Evolutionary conservation across 139 green algal species (phyloP), one percentile per base, ranked within the genome.

Genomic region (Gonium pectorale): DNA sequence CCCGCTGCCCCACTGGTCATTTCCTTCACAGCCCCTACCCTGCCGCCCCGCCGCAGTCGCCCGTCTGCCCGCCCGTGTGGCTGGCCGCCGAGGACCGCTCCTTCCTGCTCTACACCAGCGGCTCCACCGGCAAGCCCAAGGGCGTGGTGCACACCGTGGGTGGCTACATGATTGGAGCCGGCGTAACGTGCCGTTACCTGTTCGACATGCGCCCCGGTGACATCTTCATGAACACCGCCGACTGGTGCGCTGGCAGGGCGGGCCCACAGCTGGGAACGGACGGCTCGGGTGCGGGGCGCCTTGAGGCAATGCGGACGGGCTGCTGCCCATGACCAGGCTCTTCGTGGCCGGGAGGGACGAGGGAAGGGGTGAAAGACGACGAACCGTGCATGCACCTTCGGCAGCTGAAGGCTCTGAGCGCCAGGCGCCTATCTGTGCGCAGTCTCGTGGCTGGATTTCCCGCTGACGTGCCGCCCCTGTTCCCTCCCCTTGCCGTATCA

Each of bases 61-160:
- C 87, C 13, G 68, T 90, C 33, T 97, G 92, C 83, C 78, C 89
- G 27, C 90, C 96, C 72, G 89, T 93, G 81, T 99, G 96, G 96
- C 75, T 98, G 88, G 93, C 90, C 4, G 92, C 95, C 1, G 96
- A 99, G 89, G 89, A 96, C 67, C 94, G 96, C 24, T 90, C 96
- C 41, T 99, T 99, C 90, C 93, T 97, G 92, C 93, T 99, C 68
- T 99, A 99, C 92, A 99, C 96, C 31, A 93, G 83, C 19, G 97
- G 97, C 22, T 96, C 89, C 71, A 99, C 97, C 43, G 90, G 97
- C 69, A 98, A 98, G 88, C 97, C 97, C 81, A 99, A 99, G 94
- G 95, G 95, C 15, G 95, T 99, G 38, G 80, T 98, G 64, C 97
- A 99, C 92, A 96, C 89, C 85, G 49, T 68, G 33, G 89, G 91